Conservation (phyloP, 257 asterid genomes). For the Orobanche coerulescens region DNA sequence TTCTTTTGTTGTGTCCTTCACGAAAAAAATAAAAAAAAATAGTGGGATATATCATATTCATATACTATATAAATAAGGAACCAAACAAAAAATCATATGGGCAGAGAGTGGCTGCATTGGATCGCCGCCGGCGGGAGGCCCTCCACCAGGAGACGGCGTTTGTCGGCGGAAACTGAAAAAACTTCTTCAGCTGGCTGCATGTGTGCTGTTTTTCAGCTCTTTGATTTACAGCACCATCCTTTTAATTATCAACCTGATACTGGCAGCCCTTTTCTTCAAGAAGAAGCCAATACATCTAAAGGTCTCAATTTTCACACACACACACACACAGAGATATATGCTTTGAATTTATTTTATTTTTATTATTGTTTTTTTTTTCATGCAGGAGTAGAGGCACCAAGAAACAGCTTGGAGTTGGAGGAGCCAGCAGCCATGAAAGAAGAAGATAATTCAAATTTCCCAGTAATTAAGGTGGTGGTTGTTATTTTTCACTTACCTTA, state of each 20-base stretch:
- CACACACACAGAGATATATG: background rate
- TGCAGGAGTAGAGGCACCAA: conserved; percentile 81
- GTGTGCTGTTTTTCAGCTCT: conserved; percentile 70
- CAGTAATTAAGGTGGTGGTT: conserved; percentile 35
- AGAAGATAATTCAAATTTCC: conserved; percentile 39
- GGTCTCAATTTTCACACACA: conserved; percentile 27
- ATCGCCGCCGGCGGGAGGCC: conserved; percentile 31
- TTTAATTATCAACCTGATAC: background rate
- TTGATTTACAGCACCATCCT: conserved; percentile 45
- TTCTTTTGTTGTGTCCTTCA: background rate
- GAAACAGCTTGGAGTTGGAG: conserved; percentile 75
- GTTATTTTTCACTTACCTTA: background rate
- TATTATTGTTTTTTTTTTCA: background rate
- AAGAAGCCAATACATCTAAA: conserved; percentile 28
- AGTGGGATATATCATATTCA: no score
- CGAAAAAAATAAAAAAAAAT: background rate
- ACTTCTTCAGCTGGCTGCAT: conserved; percentile 58
- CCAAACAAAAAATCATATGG: conserved; percentile 34
- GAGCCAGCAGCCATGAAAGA: conserved; percentile 26
- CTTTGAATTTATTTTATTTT: background rate
- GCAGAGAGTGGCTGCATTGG: conserved; percentile 76
- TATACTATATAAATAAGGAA: no score
- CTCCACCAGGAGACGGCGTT: conserved; percentile 24
- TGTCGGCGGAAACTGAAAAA: conserved; percentile 2
- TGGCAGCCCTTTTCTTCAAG: conserved; percentile 16